A percentile compares a stretch with the other conserved stretches of the same genome.
Conservation (phyloP, 2,329 filamentous ascomycete genomes). For the Mariannaea sp. region DNA sequence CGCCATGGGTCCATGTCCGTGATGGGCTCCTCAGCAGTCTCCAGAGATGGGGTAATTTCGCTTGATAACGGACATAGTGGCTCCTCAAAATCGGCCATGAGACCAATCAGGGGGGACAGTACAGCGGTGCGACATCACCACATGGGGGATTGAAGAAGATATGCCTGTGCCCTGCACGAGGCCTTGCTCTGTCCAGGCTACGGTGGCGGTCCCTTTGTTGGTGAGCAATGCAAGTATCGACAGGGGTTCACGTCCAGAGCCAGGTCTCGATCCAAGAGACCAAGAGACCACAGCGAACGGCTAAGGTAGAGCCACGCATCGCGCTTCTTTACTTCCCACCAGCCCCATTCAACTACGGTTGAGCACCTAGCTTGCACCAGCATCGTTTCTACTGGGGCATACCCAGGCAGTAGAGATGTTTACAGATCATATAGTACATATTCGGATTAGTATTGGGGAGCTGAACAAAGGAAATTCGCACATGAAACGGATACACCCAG, state of each 20-base stretch:
- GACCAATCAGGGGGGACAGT: slow-evolving; percentile 33
- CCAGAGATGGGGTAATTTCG: slow-evolving; percentile 39
- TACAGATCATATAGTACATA: too few relatives aligned
- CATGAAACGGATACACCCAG: too few relatives aligned
- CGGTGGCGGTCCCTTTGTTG: slow-evolving; percentile 7
- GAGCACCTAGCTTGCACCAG: neutral
- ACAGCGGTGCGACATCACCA: slow-evolving; percentile 32
- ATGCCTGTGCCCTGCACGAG: too few relatives aligned
- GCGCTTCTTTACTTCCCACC: slow-evolving; percentile 4
- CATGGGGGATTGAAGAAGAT: slow-evolving; percentile 18
- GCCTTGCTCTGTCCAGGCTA: too few relatives aligned
- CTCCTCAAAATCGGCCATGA: slow-evolving; percentile 7
- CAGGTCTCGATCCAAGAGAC: slow-evolving; percentile 6
- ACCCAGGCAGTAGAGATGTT: slow-evolving; percentile 2
- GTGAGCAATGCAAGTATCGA: slow-evolving; percentile 9
- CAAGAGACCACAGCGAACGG: too few relatives aligned
- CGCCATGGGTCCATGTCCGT: slow-evolving; percentile 4
- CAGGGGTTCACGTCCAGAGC: slow-evolving; percentile 9
- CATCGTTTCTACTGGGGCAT: neutral
- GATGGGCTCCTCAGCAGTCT: slow-evolving; percentile 18
- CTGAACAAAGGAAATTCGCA: too few relatives aligned
- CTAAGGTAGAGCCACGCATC: too few relatives aligned
- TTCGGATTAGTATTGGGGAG: neutral
- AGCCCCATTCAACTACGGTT: slow-evolving; percentile 1
- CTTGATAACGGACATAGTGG: slow-evolving; percentile 32